Conservation (phyloP, 257 asterid species). For the Fraxinus pennsylvanica region DNA sequence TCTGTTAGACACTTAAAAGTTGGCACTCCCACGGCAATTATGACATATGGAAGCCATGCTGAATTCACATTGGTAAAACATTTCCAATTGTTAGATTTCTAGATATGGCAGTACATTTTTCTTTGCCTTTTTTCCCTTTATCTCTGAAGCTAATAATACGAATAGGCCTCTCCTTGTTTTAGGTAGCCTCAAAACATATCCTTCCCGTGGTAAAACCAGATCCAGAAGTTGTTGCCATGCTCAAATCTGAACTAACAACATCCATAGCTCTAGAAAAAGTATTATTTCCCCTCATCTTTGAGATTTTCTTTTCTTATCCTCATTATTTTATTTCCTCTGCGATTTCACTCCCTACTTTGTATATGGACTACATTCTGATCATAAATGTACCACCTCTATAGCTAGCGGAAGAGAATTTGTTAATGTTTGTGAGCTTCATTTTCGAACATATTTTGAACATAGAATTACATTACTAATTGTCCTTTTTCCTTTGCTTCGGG, state of each 20-base stretch:
- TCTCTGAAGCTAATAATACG: slow-evolving; percentile 11
- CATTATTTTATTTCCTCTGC: slow-evolving; percentile 3
- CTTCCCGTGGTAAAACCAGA: slow-evolving; percentile 95
- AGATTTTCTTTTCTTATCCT: slow-evolving; percentile 12
- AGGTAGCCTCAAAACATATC: slow-evolving; percentile 81
- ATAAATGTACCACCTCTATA: neutral
- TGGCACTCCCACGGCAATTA: slow-evolving; percentile 93
- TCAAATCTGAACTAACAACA: slow-evolving; percentile 94
- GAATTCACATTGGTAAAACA: slow-evolving; percentile 68
- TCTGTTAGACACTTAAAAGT: slow-evolving; percentile 75
- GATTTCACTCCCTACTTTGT: neutral
- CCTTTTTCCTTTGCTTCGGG: slow-evolving; percentile 14
- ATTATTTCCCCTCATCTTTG: slow-evolving; percentile 14
- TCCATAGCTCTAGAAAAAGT: slow-evolving; percentile 96
- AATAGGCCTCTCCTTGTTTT: slow-evolving; percentile 28
- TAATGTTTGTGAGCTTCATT: slow-evolving; percentile 10
- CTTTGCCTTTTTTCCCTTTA: slow-evolving; percentile 1
- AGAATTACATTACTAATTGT: slow-evolving; percentile 8
- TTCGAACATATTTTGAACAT: slow-evolving; percentile 2
- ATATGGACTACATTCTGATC: neutral
- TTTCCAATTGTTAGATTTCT: slow-evolving; percentile 11
- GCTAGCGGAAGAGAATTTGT: neutral
- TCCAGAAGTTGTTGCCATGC: slow-evolving; percentile 98
- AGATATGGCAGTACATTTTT: neutral
- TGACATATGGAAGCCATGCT: slow-evolving; percentile 89